Evolutionary conservation across 768 basidiomycete species (phyloP).

Genomic region (Termitomyces sp.): DNA sequence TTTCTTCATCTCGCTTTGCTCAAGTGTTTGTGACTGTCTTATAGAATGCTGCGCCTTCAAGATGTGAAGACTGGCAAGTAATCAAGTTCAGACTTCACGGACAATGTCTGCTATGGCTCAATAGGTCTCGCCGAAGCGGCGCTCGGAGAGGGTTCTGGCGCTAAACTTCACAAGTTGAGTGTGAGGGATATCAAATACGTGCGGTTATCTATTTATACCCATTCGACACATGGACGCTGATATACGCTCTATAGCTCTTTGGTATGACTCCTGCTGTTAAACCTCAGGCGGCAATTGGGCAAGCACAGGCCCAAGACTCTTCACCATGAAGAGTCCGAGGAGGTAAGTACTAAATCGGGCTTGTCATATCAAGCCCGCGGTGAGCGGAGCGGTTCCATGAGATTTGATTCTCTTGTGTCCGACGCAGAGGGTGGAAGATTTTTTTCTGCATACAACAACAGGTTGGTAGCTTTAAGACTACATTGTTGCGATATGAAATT

Average conservation of each 20-base stretch:
- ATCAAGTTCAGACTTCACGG: background rate
- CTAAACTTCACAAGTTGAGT: constrained; percentile 57
- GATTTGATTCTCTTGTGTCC: background rate
- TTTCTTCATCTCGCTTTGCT: background rate
- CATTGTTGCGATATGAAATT: background rate
- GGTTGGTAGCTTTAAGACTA: background rate
- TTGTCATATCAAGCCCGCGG: background rate
- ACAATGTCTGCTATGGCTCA: background rate
- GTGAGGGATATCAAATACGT: constrained; percentile 67
- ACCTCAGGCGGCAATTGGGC: background rate
- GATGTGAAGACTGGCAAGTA: constrained; percentile 53
- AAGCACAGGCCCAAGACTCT: background rate
- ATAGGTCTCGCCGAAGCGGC: constrained; percentile 60
- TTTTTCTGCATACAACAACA: background rate
- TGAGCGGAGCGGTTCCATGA: background rate
- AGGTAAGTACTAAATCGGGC: background rate
- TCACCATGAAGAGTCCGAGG: background rate
- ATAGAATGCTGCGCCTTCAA: constrained; percentile 64
- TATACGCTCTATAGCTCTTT: constrained; percentile 23
- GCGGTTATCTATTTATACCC: constrained; percentile 10
- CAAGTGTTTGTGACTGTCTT: background rate
- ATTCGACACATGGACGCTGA: background rate
- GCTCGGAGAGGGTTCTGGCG: constrained; percentile 61
- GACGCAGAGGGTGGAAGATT: background rate
- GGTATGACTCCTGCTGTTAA: constrained; percentile 23